A percentile compares a stretch with the other conserved stretches of the same genome.
Conservation (phyloP, 2,329 filamentous ascomycete genomes). For the Magnaporthiopsis rhizophila region DNA sequence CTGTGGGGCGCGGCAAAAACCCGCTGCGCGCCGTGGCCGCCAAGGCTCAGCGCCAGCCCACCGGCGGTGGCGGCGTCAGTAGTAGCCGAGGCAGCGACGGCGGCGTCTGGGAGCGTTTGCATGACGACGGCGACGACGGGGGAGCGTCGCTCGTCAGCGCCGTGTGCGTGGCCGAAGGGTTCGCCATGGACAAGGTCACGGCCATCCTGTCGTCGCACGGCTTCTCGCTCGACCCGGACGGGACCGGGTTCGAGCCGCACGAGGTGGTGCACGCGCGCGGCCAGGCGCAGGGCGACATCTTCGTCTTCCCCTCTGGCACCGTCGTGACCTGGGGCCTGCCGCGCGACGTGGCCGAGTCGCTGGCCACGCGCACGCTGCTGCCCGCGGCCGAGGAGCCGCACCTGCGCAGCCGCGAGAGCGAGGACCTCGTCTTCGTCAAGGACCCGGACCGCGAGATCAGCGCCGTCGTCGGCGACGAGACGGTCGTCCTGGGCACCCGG, state of each 20-base stretch:
- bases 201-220: slow-evolving; percentile 50
- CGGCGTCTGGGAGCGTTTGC: slow-evolving; percentile 7
- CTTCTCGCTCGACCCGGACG: slow-evolving; percentile 54
- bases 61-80: slow-evolving; percentile 12
- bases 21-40: slow-evolving; percentile 79
- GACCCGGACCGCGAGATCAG: slow-evolving; percentile 67
- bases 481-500: slow-evolving; percentile 81
- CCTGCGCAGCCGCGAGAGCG: slow-evolving; percentile 64
- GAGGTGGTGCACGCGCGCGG: slow-evolving; percentile 57
- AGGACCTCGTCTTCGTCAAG: slow-evolving; percentile 80
- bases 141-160: slow-evolving; percentile 44
- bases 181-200: slow-evolving; percentile 54
- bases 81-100: background rate
- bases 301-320: slow-evolving; percentile 91
- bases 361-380: slow-evolving; percentile 65
- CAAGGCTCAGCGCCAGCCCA: slow-evolving; percentile 59
- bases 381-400: slow-evolving; percentile 71
- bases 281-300: slow-evolving; percentile 71
- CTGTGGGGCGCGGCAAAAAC: slow-evolving; percentile 35
- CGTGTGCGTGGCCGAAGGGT: slow-evolving; percentile 54
- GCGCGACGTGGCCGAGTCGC: slow-evolving; percentile 59
- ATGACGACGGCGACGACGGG: slow-evolving; percentile 12
- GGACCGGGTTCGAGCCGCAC: slow-evolving; percentile 49
- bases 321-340: slow-evolving; percentile 88
- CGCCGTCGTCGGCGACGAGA: slow-evolving; percentile 78